Evolutionary conservation across 129 eudicot genomes (phyloP).

Genomic region (Flaveria bidentis): DNA sequence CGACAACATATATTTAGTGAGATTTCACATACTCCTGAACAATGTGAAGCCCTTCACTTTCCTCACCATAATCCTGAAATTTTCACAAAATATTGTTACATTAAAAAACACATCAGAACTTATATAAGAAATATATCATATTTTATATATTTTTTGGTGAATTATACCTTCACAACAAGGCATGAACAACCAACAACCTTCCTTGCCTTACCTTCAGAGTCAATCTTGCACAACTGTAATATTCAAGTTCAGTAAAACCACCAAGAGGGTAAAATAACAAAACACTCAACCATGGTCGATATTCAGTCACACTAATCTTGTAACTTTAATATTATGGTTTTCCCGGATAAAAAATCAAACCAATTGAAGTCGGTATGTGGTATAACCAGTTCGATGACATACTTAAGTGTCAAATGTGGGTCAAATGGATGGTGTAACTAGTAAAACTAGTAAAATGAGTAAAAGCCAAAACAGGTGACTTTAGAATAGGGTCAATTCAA

Average conservation of each 20-base stretch:
- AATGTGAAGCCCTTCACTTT: slow-evolving; percentile 79
- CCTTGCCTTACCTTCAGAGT: slow-evolving; percentile 94
- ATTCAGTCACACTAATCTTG: too few species aligned
- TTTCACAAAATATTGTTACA: not conserved
- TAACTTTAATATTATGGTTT: too few species aligned
- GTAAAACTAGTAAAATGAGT: not conserved
- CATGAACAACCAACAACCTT: slow-evolving; percentile 95
- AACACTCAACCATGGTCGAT: too few species aligned
- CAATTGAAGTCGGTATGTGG: too few species aligned
- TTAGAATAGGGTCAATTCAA: not conserved
- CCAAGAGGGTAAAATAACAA: not conserved
- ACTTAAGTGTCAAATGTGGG: too few species aligned
- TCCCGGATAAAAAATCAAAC: too few species aligned
- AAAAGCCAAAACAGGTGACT: not conserved
- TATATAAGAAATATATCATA: not conserved
- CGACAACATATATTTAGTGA: slow-evolving; percentile 45
- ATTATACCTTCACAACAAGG: slow-evolving; percentile 82
- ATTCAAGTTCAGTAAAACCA: not conserved
- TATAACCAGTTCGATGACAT: too few species aligned
- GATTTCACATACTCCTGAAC: slow-evolving; percentile 83
- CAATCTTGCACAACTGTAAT: slow-evolving; percentile 92
- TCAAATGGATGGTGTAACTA: too few species aligned
- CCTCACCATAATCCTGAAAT: slow-evolving; percentile 85
- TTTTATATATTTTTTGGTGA: not conserved
- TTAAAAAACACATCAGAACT: too few species aligned